A percentile compares a stretch with the other conserved stretches of the same genome.
phyloP scores from a whole-genome alignment of 805 yeast genomes.

The Cyberlindnera xylosilytica region DNA sequence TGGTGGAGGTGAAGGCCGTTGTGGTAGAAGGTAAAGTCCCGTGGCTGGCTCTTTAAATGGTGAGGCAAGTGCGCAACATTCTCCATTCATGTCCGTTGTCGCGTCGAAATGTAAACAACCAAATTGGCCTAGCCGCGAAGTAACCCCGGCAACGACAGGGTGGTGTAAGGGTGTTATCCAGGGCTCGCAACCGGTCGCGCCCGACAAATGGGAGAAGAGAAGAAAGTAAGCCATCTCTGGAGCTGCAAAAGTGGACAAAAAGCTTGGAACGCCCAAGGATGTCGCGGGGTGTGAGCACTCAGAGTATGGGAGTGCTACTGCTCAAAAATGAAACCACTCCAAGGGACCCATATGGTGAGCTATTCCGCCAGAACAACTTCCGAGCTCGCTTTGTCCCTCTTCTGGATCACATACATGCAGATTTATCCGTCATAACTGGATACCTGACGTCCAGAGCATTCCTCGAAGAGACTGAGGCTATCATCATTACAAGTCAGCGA shows the following conservation, averaged over 20 bases:
- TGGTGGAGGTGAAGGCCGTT: background rate
- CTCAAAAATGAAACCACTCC: conserved; percentile 74
- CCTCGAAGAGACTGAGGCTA: conserved; percentile 38
- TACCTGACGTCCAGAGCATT: conserved; percentile 45
- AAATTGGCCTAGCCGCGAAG: background rate
- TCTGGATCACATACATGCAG: conserved; percentile 58
- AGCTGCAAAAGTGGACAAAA: too few species aligned
- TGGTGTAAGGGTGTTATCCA: too few species aligned
- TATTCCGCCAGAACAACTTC: conserved; percentile 35
- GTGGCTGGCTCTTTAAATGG: too few species aligned
- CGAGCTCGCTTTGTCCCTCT: conserved; percentile 66
- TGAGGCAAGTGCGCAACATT: too few species aligned
- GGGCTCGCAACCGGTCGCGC: background rate
- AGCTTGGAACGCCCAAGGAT: too few species aligned
- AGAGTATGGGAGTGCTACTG: conserved; percentile 29
- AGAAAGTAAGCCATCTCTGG: conserved; percentile 9
- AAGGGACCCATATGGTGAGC: conserved; percentile 57
- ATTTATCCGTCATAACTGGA: conserved; percentile 40
- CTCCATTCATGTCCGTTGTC: too few species aligned
- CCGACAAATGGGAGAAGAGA: conserved; percentile 10
- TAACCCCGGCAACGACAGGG: conserved; percentile 1
- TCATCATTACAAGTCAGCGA: conserved; percentile 85
- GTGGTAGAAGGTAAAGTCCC: background rate
- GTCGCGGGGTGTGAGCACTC: too few species aligned
- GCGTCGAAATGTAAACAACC: conserved; percentile 7